Evolutionary conservation across 805 yeast species (phyloP), one percentile per base, ranked within the genome.

Genomic region (Pachysolen tannophilus): DNA sequence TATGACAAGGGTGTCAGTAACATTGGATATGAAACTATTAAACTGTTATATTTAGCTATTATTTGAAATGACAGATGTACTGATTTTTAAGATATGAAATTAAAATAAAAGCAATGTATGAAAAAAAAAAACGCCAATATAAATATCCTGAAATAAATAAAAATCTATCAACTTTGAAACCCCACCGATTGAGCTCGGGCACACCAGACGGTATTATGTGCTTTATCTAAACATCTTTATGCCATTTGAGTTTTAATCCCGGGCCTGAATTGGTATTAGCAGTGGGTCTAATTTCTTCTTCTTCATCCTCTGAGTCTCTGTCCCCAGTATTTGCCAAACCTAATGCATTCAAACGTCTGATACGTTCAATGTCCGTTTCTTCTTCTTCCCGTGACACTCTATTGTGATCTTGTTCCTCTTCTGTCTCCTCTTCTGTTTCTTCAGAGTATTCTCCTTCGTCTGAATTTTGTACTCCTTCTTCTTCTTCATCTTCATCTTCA

Each of bases 231-330:
- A 36, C 39, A 23, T 32, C 39, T 9, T 29, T 32, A 32, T 33
- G 33, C 37, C 37, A 37, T 20, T 33, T 37, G 35, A 31, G 32
- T 13, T 27, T 36, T 15, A 28, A 11, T 3, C 35, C 35, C 13
- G 28, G 33, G 8, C 21, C 25, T 18, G 29, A 18, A 4, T 26
- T 19, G 10, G 28, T 18, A n/a, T 14, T n/a, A 26, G 32, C 23
- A 6, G 30, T 11, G 6, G 33, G 13, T 13, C 26, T 18, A 10
- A 33, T 29, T 17, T 37, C 43, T 5, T 55, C 58, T 32, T 61
- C 67, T 40, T 62, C 65, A 30, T 63, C 62, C 29, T 53, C 59
- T 36, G 56, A 54, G 27, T 56, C 59, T 32, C 60, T 45, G 16
- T 48, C 50, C 2, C 54, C 45, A 13, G 39, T 32, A 15, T 42